Conservation (phyloP, 768 basidiomycete species). For the Ramaria rubella region DNA sequence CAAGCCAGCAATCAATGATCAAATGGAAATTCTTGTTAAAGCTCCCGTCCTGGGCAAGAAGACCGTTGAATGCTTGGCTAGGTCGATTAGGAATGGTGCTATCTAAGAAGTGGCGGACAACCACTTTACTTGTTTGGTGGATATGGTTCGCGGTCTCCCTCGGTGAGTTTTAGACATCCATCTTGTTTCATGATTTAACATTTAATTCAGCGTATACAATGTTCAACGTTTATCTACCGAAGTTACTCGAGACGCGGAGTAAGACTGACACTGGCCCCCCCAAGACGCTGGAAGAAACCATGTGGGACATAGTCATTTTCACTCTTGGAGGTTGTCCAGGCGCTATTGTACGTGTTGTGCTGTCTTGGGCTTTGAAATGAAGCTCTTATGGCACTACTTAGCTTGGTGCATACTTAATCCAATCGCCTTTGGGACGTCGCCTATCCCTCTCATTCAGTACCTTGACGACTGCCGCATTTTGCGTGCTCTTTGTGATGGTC, state of each 20-base stretch:
- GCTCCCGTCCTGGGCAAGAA: conserved; percentile 49
- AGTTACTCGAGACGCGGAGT: conserved; percentile 62
- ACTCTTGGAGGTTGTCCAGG: conserved; percentile 82
- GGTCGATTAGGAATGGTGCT: conserved; percentile 65
- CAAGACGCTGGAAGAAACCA: conserved; percentile 50
- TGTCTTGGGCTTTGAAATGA: conserved; percentile 1
- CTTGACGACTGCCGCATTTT: conserved; percentile 68
- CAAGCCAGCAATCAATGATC: neutral
- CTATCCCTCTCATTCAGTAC: conserved; percentile 72
- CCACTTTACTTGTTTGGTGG: conserved; percentile 74
- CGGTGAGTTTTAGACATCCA: conserved; percentile 43
- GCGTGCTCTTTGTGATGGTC: conserved; percentile 59
- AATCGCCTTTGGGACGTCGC: conserved; percentile 56
- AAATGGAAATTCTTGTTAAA: conserved; percentile 28
- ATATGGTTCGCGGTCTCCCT: conserved; percentile 73
- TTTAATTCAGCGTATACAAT: conserved; percentile 68
- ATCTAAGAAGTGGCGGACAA: conserved; percentile 65
- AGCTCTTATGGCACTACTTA: conserved; percentile 22
- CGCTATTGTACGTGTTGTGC: conserved; percentile 51
- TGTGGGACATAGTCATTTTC: conserved; percentile 86
- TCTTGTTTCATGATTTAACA: neutral
- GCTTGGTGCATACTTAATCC: conserved; percentile 84
- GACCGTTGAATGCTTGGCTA: conserved; percentile 62
- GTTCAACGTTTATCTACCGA: conserved; percentile 91
- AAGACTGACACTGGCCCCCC: conserved; percentile 19